These are phyloP conservation scores for Fomitopsis serialis DNA, from an alignment of 768 basidiomycete species.

Conservation along the genomic window DNA sequence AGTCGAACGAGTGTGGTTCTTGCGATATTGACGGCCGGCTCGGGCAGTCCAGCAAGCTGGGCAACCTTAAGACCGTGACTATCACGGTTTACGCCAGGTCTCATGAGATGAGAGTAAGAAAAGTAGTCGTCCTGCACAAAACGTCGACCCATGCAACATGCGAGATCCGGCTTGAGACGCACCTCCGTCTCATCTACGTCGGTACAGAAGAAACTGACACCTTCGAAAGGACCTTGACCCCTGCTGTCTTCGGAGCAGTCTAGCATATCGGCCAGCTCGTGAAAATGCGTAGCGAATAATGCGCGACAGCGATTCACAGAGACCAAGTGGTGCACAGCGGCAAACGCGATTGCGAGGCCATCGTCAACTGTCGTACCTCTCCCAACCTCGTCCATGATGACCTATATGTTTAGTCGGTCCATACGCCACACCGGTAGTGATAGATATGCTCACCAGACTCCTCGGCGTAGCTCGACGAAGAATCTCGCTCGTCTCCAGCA, in stretches of 20 bases:
- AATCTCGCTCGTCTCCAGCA: slow-evolving; percentile 92
- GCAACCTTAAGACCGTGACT: slow-evolving; percentile 93
- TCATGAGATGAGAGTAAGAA: slow-evolving; percentile 76
- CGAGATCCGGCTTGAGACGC: slow-evolving; percentile 20
- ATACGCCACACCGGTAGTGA: not conserved
- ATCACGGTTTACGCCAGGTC: slow-evolving; percentile 81
- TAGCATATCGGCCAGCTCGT: slow-evolving; percentile 86
- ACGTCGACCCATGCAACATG: not conserved
- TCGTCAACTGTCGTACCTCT: slow-evolving; percentile 91
- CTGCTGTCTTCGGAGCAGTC: slow-evolving; percentile 44
- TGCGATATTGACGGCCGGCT: slow-evolving; percentile 54
- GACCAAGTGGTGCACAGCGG: slow-evolving; percentile 78
- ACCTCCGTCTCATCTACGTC: slow-evolving; percentile 78
- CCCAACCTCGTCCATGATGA: slow-evolving; percentile 99
- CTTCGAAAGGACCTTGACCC: slow-evolving; percentile 45
- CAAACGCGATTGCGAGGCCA: slow-evolving; percentile 91
- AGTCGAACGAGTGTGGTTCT: slow-evolving; percentile 43
- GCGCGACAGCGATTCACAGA: slow-evolving; percentile 69
- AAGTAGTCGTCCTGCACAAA: slow-evolving; percentile 63
- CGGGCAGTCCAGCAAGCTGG: slow-evolving; percentile 78
- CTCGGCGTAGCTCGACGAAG: slow-evolving; percentile 74
- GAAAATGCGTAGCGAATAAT: slow-evolving; percentile 99
- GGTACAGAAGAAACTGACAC: slow-evolving; percentile 84
- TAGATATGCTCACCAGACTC: slow-evolving; percentile 59
- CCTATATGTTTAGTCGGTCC: slow-evolving; percentile 36